These are phyloP conservation scores for Aspergillus pseudoviridinutans DNA, from an alignment of 2,329 filamentous ascomycete species.

Conservation along the genomic window DNA sequence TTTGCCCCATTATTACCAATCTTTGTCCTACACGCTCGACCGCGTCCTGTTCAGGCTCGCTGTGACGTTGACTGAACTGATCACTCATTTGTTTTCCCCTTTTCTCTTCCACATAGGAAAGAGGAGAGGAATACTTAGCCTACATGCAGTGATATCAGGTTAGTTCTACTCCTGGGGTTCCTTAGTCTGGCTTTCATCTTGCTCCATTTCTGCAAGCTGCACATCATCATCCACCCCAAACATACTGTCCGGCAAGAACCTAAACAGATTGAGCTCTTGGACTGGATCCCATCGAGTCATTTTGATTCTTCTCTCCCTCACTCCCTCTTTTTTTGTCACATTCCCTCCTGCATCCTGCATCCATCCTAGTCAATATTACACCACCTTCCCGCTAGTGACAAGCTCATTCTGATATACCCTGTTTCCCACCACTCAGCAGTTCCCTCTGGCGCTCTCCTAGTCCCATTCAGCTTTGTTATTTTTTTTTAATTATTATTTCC, in stretches of 20 bases:
- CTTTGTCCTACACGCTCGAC: neutral
- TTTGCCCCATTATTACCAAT: neutral
- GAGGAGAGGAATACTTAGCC: neutral
- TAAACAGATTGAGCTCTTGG: constrained; percentile 1
- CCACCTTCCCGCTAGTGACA: constrained; percentile 35
- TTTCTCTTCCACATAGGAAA: neutral
- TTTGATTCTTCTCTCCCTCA: constrained; percentile 11
- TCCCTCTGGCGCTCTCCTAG: constrained; percentile 14
- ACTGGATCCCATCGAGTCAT: constrained; percentile 12
- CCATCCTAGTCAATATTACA: constrained; percentile 38
- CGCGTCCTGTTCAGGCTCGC: neutral
- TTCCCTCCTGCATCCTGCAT: constrained; percentile 32
- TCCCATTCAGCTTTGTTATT: constrained; percentile 10
- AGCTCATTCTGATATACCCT: constrained; percentile 27
- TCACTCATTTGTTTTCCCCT: neutral
- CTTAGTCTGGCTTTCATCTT: constrained; percentile 5
- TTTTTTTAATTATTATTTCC: constrained; percentile 14
- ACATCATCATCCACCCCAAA: constrained; percentile 14
- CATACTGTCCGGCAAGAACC: neutral
- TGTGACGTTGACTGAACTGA: neutral
- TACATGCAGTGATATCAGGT: constrained; percentile 4
- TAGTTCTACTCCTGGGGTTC: neutral
- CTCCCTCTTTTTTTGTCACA: constrained; percentile 16
- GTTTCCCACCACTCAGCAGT: constrained; percentile 18
- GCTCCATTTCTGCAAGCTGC: constrained; percentile 14